phyloP scores from a whole-genome alignment of 2,329 filamentous ascomycete genomes.

The Verticillium isaacii region DNA sequence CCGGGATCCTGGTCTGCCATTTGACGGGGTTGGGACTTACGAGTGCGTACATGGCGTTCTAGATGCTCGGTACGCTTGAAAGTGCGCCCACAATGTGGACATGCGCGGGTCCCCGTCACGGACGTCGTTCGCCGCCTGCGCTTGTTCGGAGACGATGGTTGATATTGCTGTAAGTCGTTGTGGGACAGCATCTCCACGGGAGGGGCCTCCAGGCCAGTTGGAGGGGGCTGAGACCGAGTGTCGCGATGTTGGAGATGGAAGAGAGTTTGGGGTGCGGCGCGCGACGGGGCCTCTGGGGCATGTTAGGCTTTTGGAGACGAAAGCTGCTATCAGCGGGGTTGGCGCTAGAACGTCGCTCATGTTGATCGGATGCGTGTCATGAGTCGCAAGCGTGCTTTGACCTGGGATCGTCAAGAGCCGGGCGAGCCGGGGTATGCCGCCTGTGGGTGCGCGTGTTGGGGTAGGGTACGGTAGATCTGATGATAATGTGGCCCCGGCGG shows the following conservation, averaged over 20 bases:
- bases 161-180: constrained; percentile 7
- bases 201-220: background rate
- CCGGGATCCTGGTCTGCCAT: background rate
- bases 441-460: background rate
- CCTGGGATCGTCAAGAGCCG: background rate
- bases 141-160: constrained; percentile 10
- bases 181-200: constrained; percentile 8
- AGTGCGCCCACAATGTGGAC: constrained; percentile 34
- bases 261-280: background rate
- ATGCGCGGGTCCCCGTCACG: constrained; percentile 19
- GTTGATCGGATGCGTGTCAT: background rate
- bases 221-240: background rate
- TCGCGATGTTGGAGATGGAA: constrained; percentile 5
- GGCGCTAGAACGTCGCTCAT: background rate
- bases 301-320: constrained; percentile 7
- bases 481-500: background rate
- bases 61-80: constrained; percentile 43
- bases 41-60: constrained; percentile 40
- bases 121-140: constrained; percentile 15
- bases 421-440: background rate
- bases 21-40: constrained; percentile 23
- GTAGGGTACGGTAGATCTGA: background rate
- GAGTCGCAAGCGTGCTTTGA: background rate
- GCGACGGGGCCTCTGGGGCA: constrained; percentile 8
- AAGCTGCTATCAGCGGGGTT: background rate